Base-by-base conservation (phyloP, 2,329 filamentous ascomycete species). In the Colletotrichum zoysiae region DNA sequence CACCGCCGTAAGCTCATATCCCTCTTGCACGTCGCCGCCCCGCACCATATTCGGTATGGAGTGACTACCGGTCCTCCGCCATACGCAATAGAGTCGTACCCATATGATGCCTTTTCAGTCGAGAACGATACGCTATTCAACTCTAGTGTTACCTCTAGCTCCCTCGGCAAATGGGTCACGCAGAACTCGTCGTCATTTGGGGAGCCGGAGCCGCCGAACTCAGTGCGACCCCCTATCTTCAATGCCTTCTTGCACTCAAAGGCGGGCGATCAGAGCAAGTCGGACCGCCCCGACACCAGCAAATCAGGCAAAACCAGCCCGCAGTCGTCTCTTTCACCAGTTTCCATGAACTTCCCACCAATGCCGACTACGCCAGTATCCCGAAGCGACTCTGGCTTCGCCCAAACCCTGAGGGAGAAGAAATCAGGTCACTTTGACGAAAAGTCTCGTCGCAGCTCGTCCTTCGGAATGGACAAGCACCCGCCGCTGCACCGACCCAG, bases 31-130 rank as follows among this genome's bases (percentile, higher is more conserved):
- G 85, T 95, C 44, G 95, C 95, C 20, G 96, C 96, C 48, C 95
- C 95, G 16, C 95, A 97, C 80, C 93, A 96, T 79, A 90, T 93
- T 77, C 91, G 93, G 70, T 98, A 90, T 77, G 95, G 95, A 50
- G 95, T 99, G 3, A 86, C 92, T 2, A 89, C 91, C n/a, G 96
- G 95, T 0, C 95, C 96, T 26, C 96, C 96, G 44, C 92, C 94
- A 5, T 98, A 98, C 81, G 95, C 95, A 4, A 90, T 97, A 67
- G 96, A 99, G 81, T 93, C 95, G 0, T 99, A 93, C 79, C 96
- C 96, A 0, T 93, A 93, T 78, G 94, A 98, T 79, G 89, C 93
- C 2, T 98, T 97, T 79, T 93, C 94, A 26, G 95, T 93, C 0
- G 96, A 99, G 81, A 95, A 94, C 75, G 88, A 92, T 42, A 88